Evolutionary conservation across 2,329 filamentous ascomycete species (phyloP).

Genomic region (Aspergillus cejpii): DNA sequence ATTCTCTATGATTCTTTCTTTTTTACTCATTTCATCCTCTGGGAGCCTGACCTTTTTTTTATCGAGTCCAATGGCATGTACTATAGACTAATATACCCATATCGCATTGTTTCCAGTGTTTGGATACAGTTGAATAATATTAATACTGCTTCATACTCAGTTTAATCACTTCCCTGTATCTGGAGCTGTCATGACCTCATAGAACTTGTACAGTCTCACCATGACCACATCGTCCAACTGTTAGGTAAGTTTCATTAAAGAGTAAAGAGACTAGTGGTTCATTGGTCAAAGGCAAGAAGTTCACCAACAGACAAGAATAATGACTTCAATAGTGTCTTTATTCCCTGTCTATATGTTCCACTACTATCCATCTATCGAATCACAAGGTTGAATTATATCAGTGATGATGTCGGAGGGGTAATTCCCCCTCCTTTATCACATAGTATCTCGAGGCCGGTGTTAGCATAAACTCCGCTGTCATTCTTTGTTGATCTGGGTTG

Average conservation of each 20-base stretch:
- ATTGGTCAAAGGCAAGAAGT: neutral
- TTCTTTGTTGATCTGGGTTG: no score
- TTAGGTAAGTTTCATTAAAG: neutral
- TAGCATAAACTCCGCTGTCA: no score
- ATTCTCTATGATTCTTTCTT: slow-evolving; percentile 5
- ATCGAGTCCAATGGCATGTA: slow-evolving; percentile 28
- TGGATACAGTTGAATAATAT: slow-evolving; percentile 7
- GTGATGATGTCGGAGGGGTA: neutral
- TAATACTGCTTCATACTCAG: neutral
- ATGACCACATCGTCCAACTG: slow-evolving; percentile 4
- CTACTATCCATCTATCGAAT: slow-evolving; percentile 2
- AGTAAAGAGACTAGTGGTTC: neutral
- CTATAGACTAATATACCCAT: slow-evolving; percentile 38
- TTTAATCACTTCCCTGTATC: neutral
- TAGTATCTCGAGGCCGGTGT: neutral
- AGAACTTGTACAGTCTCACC: slow-evolving; percentile 1
- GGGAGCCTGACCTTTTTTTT: slow-evolving; percentile 3
- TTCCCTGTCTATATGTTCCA: slow-evolving; percentile 3
- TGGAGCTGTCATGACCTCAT: neutral
- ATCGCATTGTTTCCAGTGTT: slow-evolving; percentile 14
- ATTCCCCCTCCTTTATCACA: neutral
- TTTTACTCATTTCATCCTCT: slow-evolving; percentile 13
- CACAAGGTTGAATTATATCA: neutral
- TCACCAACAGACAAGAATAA: neutral
- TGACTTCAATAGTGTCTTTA: slow-evolving; percentile 4